phyloP scores from a whole-genome alignment of 495 filamentous ascomycete species.

The Xylaria venustula region DNA sequence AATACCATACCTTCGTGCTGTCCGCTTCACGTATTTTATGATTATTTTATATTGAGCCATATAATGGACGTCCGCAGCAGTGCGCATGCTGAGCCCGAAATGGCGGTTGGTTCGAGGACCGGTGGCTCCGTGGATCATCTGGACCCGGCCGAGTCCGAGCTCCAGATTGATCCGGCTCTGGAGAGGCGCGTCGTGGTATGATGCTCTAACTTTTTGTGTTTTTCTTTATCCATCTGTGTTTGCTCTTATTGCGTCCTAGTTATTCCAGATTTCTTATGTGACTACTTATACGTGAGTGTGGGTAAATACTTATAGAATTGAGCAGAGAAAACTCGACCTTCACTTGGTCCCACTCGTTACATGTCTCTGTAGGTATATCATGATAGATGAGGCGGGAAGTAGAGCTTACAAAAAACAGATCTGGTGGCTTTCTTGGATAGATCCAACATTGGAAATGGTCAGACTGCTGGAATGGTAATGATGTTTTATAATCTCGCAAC shows the following conservation, averaged over 20 bases:
- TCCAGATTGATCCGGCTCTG: slow-evolving; percentile 3
- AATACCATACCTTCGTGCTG: too few species aligned
- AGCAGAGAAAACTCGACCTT: slow-evolving; percentile 53
- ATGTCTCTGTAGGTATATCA: slow-evolving; percentile 48
- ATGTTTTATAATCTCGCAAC: not conserved
- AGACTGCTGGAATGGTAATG: slow-evolving; percentile 47
- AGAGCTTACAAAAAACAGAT: slow-evolving; percentile 38
- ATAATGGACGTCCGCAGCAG: not conserved
- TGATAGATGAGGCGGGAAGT: not conserved
- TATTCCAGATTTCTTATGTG: not conserved
- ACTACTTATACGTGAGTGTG: too few species aligned
- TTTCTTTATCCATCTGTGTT: too few species aligned
- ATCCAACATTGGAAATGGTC: slow-evolving; percentile 68
- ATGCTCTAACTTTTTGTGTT: not conserved
- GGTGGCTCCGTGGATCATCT: not conserved
- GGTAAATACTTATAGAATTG: not conserved
- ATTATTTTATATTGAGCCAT: not conserved
- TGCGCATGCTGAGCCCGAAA: not conserved
- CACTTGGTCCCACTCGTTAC: slow-evolving; percentile 51
- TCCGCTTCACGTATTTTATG: too few species aligned
- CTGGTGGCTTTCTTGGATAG: slow-evolving; percentile 66
- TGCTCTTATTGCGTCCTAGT: too few species aligned
- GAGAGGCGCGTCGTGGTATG: slow-evolving; percentile 14
- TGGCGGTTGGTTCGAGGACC: not conserved
- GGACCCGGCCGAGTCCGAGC: not conserved